Conservation (phyloP, 495 filamentous ascomycete genomes). For the Chlorociboria aeruginascens region DNA sequence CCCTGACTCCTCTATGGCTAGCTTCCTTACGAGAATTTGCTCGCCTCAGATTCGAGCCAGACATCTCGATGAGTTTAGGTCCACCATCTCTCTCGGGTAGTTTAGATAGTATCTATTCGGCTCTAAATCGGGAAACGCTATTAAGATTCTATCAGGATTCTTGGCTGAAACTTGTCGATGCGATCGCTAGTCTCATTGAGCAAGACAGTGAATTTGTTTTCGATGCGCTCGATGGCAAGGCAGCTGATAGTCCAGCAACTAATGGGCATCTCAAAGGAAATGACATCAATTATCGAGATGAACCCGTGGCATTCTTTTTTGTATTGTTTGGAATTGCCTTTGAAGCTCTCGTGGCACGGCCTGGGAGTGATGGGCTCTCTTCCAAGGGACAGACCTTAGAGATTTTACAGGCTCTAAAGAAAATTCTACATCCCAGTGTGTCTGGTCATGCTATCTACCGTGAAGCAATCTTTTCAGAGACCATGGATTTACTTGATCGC, state of each 20-base stretch:
- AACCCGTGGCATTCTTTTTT: slow-evolving; percentile 98
- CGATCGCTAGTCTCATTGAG: slow-evolving; percentile 93
- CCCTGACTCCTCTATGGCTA: slow-evolving; percentile 85
- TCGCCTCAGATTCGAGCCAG: slow-evolving; percentile 85
- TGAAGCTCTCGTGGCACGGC: slow-evolving; percentile 79
- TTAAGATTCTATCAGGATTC: slow-evolving; percentile 96
- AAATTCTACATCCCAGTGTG: slow-evolving; percentile 89
- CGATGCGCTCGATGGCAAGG: slow-evolving; percentile 86
- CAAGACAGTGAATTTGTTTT: slow-evolving; percentile 97
- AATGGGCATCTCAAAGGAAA: slow-evolving; percentile 43
- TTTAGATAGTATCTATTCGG: slow-evolving; percentile 83
- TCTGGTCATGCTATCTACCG: slow-evolving; percentile 94
- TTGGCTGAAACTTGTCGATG: slow-evolving; percentile 93
- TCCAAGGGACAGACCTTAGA: slow-evolving; percentile 74
- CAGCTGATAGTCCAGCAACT: slow-evolving; percentile 34
- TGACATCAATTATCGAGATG: slow-evolving; percentile 94
- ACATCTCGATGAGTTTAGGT: slow-evolving; percentile 80
- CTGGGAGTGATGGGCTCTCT: slow-evolving; percentile 54
- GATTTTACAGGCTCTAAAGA: slow-evolving; percentile 83
- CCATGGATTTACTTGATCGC: slow-evolving; percentile 91
- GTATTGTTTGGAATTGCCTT: slow-evolving; percentile 94
- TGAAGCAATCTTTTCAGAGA: slow-evolving; percentile 91
- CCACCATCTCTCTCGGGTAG: slow-evolving; percentile 62
- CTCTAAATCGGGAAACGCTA: slow-evolving; percentile 85
- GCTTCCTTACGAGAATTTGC: slow-evolving; percentile 90